Base-by-base conservation (phyloP, 768 basidiomycete species). In the Lepiota venenata region DNA sequence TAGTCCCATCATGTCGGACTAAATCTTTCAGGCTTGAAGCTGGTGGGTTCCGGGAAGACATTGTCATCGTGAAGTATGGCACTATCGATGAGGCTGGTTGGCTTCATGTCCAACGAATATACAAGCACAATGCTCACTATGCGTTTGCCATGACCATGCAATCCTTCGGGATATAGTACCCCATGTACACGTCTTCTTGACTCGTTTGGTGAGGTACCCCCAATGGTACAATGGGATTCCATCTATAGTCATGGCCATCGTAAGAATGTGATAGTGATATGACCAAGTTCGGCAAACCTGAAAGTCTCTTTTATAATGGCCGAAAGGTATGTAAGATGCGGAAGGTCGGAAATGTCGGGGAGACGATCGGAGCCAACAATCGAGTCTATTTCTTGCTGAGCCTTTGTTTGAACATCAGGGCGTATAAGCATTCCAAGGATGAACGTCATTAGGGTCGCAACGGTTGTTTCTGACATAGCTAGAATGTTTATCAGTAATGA, bases 21-120 rank as follows among this genome's bases (percentile, higher is more conserved):
- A 49, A 71, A 76, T 11, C 74, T 69, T 16, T 76, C 75, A 4
- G 75, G 75, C 15, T 69, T 69, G 59, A 77, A 77, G 1, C 35
- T 54, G 32, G 63, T 63, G 11, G 76, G 73, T 35, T 77, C 70
- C 2, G 71, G 70, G 55, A 71, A 76, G 32, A 61, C 60, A 9
- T 56, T 49, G 46, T 71, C 68, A 38, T 80, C 65, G 47, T 69
- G 72, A 3, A 71, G 66, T 50, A 78, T 70, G 0, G 70, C 69
- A 74, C 76, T 76, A 21, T 25, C 25, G 25, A 2, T 25, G 25
- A 25, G 25, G 3, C 5, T 25, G 5, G 25, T 25, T 25, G 5
- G 25, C 25, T 25, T 25, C 25, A 25, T 25, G 2, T 25, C 25
- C 25, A 25, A 2, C 25, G 5, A 25, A 25, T 25, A 25, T 10